Evolutionary conservation across 331 rosid species (phyloP).

Genomic region (Cydonia oblonga): DNA sequence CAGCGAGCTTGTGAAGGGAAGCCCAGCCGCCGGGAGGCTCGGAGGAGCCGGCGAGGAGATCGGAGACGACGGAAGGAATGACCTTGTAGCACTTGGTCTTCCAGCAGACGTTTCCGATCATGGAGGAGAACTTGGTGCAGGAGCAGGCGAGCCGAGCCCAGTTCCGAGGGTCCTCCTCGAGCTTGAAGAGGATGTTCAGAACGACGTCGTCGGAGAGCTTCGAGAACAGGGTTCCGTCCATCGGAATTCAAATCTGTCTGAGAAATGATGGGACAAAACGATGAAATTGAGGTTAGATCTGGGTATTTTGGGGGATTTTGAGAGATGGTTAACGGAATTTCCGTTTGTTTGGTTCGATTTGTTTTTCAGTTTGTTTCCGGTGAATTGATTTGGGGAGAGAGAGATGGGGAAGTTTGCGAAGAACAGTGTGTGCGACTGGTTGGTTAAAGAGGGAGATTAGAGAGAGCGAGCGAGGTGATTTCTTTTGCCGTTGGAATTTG

Average conservation of each 20-base stretch:
- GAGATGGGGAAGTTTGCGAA: too few species aligned
- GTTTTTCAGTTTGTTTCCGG: neutral
- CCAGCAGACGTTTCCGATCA: constrained; percentile 55
- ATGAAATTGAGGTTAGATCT: neutral
- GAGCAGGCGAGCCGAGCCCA: constrained; percentile 85
- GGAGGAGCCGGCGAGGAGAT: constrained; percentile 27
- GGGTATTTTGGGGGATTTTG: neutral
- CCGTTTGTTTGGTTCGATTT: neutral
- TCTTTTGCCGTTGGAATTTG: too few species aligned
- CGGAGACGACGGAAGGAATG: constrained; percentile 48
- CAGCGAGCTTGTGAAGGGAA: constrained; percentile 58
- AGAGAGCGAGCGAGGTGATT: too few species aligned
- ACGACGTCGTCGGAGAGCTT: constrained; percentile 56
- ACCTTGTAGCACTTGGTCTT: constrained; percentile 30
- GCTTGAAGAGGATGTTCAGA: constrained; percentile 48
- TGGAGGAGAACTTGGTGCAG: constrained; percentile 48
- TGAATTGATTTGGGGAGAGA: neutral
- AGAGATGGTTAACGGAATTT: neutral
- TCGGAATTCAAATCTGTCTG: neutral
- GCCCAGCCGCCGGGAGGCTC: constrained; percentile 37
- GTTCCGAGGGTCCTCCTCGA: constrained; percentile 73
- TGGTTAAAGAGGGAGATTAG: too few species aligned
- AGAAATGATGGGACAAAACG: neutral
- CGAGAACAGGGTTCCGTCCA: constrained; percentile 32
- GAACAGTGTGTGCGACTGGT: too few species aligned